Evolutionary conservation across 768 basidiomycete genomes (phyloP).

Genomic region (Artomyces pyxidatus): DNA sequence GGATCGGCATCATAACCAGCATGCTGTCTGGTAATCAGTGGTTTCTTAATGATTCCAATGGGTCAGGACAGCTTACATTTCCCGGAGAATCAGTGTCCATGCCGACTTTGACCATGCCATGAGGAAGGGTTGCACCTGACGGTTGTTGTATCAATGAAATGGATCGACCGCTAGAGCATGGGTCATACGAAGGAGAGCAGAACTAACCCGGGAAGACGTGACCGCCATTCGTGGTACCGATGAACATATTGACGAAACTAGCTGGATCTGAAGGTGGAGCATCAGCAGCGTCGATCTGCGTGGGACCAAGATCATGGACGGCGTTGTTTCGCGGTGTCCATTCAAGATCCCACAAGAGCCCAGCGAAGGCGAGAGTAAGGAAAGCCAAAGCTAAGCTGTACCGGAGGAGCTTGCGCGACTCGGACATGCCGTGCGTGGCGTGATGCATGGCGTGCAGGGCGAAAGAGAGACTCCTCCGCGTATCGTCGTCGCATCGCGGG

Average conservation of each 20-base stretch:
- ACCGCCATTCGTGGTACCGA: constrained; percentile 57
- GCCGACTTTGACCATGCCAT: constrained; percentile 64
- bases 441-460: too few relatives aligned
- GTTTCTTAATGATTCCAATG: constrained; percentile 22
- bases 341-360: too few relatives aligned
- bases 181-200: neutral
- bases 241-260: constrained; percentile 44
- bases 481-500: too few relatives aligned
- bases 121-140: constrained; percentile 57
- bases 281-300: neutral
- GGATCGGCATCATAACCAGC: constrained; percentile 32
- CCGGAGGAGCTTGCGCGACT: too few relatives aligned
- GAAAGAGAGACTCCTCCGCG: too few relatives aligned
- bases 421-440: too few relatives aligned
- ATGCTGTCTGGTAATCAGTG: constrained; percentile 19
- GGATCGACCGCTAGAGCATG: too few relatives aligned
- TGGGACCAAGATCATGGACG: too few relatives aligned
- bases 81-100: constrained; percentile 61
- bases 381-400: too few relatives aligned
- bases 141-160: too few relatives aligned
- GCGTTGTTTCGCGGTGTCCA: too few relatives aligned
- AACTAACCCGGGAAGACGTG: constrained; percentile 54
- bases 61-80: constrained; percentile 32
- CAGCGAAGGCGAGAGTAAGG: too few relatives aligned
- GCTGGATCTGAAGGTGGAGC: constrained; percentile 14